These are phyloP conservation scores for Emergomyces pasteurianus DNA, from an alignment of 2,329 filamentous ascomycete species.

Conservation along the genomic window DNA sequence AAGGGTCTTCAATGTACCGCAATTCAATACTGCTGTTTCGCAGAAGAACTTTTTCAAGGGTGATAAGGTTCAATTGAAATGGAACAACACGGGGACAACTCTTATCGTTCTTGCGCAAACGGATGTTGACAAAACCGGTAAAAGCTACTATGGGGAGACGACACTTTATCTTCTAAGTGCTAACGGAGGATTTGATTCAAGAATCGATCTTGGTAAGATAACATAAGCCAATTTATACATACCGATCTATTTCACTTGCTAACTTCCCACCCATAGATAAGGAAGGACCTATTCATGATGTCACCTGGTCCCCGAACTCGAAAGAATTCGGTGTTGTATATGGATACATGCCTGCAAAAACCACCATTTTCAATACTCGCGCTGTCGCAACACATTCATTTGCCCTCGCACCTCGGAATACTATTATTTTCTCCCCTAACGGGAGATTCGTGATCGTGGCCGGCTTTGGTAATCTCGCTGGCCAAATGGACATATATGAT, in stretches of 20 bases:
- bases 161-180: constrained; percentile 91
- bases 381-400: constrained; percentile 76
- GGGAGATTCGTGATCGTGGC: constrained; percentile 88
- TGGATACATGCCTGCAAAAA: constrained; percentile 98
- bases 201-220: constrained; percentile 57
- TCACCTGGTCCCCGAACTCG: constrained; percentile 95
- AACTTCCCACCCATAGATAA: constrained; percentile 50
- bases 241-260: constrained; percentile 3
- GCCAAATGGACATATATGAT: constrained; percentile 96
- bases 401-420: constrained; percentile 79
- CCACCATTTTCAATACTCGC: constrained; percentile 89
- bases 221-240: not conserved
- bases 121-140: constrained; percentile 94
- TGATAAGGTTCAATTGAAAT: constrained; percentile 97
- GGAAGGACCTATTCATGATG: constrained; percentile 94
- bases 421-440: constrained; percentile 85
- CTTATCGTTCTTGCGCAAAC: constrained; percentile 93
- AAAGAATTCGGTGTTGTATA: constrained; percentile 97
- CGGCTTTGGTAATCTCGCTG: constrained; percentile 93
- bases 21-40: constrained; percentile 71
- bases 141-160: constrained; percentile 98
- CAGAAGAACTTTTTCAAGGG: constrained; percentile 99
- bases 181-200: constrained; percentile 82
- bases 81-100: constrained; percentile 86
- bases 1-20: constrained; percentile 86